A percentile compares a stretch with the other conserved stretches of the same genome.
Evolutionary conservation across 2,329 filamentous ascomycete genomes (phyloP).

Genomic region (Exophiala viscosa): DNA sequence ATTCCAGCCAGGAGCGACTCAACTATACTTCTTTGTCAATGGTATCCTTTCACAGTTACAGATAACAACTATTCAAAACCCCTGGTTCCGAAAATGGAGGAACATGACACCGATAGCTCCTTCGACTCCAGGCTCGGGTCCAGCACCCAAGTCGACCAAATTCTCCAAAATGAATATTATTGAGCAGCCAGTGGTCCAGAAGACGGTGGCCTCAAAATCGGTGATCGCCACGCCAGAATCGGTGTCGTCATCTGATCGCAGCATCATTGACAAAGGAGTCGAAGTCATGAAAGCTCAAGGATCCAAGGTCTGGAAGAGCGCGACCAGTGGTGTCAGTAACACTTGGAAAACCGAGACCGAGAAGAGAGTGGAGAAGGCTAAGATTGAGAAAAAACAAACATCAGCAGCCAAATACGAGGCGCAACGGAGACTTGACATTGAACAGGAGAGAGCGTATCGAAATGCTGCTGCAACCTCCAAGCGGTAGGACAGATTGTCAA

Average conservation of each 20-base stretch:
- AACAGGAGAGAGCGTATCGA: conserved; percentile 12
- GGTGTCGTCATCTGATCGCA: conserved; percentile 21
- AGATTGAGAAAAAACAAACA: conserved; percentile 3
- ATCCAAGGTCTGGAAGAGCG: conserved; percentile 7
- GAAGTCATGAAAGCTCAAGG: conserved; percentile 32
- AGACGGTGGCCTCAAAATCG: too few species aligned
- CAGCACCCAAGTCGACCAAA: background rate
- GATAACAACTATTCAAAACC: conserved; percentile 4
- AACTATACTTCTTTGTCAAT: conserved; percentile 18
- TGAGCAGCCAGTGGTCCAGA: background rate
- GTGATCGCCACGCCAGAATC: background rate
- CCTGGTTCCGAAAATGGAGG: conserved; percentile 1
- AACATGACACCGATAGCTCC: conserved; percentile 6
- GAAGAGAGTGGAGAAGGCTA: conserved; percentile 6
- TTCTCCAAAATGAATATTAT: conserved; percentile 18
- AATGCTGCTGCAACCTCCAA: conserved; percentile 3
- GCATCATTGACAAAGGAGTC: conserved; percentile 37
- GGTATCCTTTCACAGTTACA: conserved; percentile 17
- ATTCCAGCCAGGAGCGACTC: conserved; percentile 16
- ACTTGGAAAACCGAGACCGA: conserved; percentile 6
- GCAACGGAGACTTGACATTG: conserved; percentile 16
- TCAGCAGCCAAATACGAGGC: conserved; percentile 15
- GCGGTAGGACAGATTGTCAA: background rate
- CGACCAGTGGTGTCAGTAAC: conserved; percentile 4
- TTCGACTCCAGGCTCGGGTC: background rate